phyloP scores from a whole-genome alignment of 139 green algal genomes.

The Tetradesmus obliquus region DNA sequence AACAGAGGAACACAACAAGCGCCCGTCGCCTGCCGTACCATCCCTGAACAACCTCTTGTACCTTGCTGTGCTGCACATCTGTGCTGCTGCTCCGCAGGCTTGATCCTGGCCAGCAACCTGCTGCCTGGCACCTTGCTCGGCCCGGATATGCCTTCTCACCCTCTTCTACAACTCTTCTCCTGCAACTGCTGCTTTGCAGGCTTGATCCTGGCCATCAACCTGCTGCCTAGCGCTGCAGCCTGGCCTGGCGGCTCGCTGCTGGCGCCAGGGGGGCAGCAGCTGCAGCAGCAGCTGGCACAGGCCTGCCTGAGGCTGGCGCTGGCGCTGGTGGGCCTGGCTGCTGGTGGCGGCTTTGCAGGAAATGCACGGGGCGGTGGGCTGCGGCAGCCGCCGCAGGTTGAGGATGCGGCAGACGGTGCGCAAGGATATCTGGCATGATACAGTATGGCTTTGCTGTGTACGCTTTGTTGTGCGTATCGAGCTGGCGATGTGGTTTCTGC shows the following conservation, averaged over 20 bases:
- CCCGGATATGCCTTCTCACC: not conserved
- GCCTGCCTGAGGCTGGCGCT: constrained; percentile 6
- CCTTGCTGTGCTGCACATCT: not conserved
- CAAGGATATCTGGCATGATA: not conserved
- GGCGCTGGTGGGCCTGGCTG: constrained; percentile 1
- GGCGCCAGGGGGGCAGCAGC: not conserved
- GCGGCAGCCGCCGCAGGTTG: not conserved
- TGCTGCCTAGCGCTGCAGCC: not conserved
- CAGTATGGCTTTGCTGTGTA: too few relatives aligned
- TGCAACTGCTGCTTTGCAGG: not conserved
- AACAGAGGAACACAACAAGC: too few relatives aligned
- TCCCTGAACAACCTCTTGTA: too few relatives aligned
- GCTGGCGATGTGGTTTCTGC: too few relatives aligned
- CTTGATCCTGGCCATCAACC: not conserved
- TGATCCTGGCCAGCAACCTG: not conserved
- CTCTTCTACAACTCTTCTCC: not conserved
- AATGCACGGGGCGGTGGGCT: not conserved
- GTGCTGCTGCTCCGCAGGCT: not conserved
- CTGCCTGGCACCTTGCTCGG: not conserved
- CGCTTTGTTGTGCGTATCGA: too few relatives aligned
- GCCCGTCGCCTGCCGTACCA: too few relatives aligned
- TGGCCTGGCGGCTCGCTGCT: constrained; percentile 22
- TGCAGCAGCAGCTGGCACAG: not conserved
- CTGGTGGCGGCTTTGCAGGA: constrained; percentile 3
- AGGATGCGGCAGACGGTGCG: constrained; percentile 18